Percentiles rank a stretch among this genome's conserved stretches.
These are phyloP conservation scores for Leishmania gerbilli DNA, from an alignment of 208 protist genomes.

Conservation along the genomic window DNA sequence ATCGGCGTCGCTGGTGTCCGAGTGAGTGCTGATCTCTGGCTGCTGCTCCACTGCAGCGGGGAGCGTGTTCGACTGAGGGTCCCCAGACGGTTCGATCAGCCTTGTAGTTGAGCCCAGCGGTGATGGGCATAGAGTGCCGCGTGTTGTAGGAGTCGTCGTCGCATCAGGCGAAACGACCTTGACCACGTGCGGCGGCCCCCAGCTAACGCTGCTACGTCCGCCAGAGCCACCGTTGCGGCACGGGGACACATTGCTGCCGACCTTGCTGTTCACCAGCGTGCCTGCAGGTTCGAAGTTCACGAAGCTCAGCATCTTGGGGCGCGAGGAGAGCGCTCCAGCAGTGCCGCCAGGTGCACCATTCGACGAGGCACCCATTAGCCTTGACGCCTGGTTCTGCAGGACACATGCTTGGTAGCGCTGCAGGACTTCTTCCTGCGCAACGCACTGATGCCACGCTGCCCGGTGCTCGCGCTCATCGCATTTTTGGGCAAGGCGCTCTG, in stretches of 20 bases:
- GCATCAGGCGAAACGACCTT: not conserved
- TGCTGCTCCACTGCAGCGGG: not conserved
- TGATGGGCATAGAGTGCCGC: not conserved
- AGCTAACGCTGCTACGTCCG: slow-evolving; percentile 20
- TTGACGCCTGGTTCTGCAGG: slow-evolving; percentile 7
- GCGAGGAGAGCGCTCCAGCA: not conserved
- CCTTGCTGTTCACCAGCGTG: not conserved
- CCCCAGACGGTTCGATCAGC: no score
- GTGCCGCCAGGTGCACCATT: not conserved
- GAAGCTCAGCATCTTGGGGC: not conserved
- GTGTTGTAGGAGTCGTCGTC: not conserved
- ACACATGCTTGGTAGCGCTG: slow-evolving; percentile 37
- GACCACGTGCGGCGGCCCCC: slow-evolving; percentile 3
- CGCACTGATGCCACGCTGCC: slow-evolving; percentile 40
- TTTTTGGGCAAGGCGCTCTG: slow-evolving; percentile 32
- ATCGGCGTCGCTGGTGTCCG: not conserved
- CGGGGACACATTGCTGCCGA: not conserved
- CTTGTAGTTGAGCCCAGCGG: not conserved
- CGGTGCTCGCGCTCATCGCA: slow-evolving; percentile 36
- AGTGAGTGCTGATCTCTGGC: not conserved
- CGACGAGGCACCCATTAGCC: not conserved
- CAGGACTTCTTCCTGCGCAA: slow-evolving; percentile 39
- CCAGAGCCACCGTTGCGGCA: not conserved
- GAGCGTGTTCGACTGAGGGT: not conserved
- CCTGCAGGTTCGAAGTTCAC: slow-evolving; percentile 4